Evolutionary conservation across 176 grass and related monocot species (phyloP).

Genomic region (Carex littledalei): DNA sequence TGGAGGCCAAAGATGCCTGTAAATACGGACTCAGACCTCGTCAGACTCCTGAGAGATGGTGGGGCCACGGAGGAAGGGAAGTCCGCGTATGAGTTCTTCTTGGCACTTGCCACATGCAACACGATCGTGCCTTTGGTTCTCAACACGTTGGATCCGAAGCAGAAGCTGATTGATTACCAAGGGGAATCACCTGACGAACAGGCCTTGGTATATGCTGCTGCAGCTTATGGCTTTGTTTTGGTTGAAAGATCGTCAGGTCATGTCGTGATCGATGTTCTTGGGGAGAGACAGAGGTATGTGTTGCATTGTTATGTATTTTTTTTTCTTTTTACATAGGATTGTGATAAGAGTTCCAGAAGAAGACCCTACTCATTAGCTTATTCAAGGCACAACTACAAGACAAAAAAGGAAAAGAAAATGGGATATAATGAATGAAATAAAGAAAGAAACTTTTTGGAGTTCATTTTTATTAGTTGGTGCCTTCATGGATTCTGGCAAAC

Average conservation of each 20-base stretch:
- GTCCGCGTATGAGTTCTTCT: constrained; percentile 55
- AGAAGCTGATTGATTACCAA: constrained; percentile 83
- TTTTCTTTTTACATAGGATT: not conserved
- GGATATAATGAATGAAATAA: not conserved
- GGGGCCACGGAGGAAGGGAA: constrained; percentile 35
- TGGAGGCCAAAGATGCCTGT: constrained; percentile 68
- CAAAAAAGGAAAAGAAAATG: not conserved
- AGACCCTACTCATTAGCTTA: not conserved
- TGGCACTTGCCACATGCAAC: constrained; percentile 68
- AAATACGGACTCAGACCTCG: constrained; percentile 52
- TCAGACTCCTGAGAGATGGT: constrained; percentile 40
- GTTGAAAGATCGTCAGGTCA: constrained; percentile 75
- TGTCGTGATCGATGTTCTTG: constrained; percentile 59
- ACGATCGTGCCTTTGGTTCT: constrained; percentile 71
- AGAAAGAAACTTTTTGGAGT: not conserved
- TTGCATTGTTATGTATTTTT: not conserved
- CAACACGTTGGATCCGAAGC: constrained; percentile 45
- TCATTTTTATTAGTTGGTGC: not conserved
- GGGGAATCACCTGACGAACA: constrained; percentile 90
- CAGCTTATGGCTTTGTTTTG: constrained; percentile 81
- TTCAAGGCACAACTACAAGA: not conserved
- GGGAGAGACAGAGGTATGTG: constrained; percentile 65
- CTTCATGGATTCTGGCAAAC: not conserved
- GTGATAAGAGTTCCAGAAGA: not conserved
- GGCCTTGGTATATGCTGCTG: constrained; percentile 79